A percentile compares a stretch with the other conserved stretches of the same genome.
phyloP scores from a whole-genome alignment of 208 protist genomes.

The Trypanosoma caninum region DNA sequence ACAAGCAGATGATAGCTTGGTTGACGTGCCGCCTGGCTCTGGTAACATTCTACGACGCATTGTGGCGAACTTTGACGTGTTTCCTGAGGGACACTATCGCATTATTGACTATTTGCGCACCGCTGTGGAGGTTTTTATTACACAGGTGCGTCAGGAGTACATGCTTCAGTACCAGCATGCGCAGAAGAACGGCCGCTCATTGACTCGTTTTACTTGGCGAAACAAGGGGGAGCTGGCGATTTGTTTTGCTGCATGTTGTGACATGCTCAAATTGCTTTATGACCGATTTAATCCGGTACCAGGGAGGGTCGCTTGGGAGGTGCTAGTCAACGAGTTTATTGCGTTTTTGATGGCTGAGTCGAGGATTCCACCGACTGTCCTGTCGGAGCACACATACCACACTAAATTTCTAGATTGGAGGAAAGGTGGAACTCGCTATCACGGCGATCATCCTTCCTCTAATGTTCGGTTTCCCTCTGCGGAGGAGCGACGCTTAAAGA shows the following conservation, averaged over 20 bases:
- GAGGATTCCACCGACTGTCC: slow-evolving; percentile 43
- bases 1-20: slow-evolving; percentile 66
- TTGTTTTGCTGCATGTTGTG: slow-evolving; percentile 81
- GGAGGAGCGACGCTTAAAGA: slow-evolving; percentile 62
- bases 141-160: slow-evolving; percentile 58
- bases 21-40: slow-evolving; percentile 43
- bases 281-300: slow-evolving; percentile 48
- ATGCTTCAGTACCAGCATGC: slow-evolving; percentile 44
- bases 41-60: slow-evolving; percentile 31
- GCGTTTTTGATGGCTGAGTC: slow-evolving; percentile 63
- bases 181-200: slow-evolving; percentile 24
- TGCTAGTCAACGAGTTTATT: slow-evolving; percentile 56
- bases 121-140: slow-evolving; percentile 79
- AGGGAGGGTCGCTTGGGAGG: slow-evolving; percentile 58
- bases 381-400: slow-evolving; percentile 66
- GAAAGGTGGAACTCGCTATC: slow-evolving; percentile 86
- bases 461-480: slow-evolving; percentile 85
- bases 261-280: slow-evolving; percentile 81
- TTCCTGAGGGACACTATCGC: slow-evolving; percentile 66
- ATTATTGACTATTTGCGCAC: slow-evolving; percentile 75
- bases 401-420: slow-evolving; percentile 88
- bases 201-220: slow-evolving; percentile 71
- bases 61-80: slow-evolving; percentile 42
- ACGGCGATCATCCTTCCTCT: slow-evolving; percentile 40
- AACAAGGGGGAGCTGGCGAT: slow-evolving; percentile 85